Base-by-base conservation (phyloP, 306 rosid genomes). In the Trifolium dubium region DNA sequence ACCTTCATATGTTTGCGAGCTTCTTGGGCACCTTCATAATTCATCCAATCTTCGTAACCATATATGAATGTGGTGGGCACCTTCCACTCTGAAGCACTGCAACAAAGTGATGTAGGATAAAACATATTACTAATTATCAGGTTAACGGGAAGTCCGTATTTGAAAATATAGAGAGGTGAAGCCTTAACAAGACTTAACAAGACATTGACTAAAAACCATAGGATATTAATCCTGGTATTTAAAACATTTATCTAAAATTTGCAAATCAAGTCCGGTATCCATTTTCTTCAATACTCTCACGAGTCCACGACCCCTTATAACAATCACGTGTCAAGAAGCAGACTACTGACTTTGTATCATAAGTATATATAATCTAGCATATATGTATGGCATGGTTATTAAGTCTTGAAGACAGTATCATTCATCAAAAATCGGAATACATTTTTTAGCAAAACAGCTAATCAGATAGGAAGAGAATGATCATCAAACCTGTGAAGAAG, bases 61-160 rank as follows among this genome's bases (percentile, higher is more conserved):
- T 92, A 95, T 63, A 95, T 88, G 85, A 95, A 95, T 72, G 93
- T 83, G 47, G 99, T 90, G 28, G 99, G 99, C 61, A 92, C 98
- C 75, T 91, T 92, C 99, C 97, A 95, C 77, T 95, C 96, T 3
- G 93, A 64, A 14, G 93, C 96, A 68, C 99, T 95, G 89, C 49
- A 71, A 77, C 53, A 64, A 9, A 67, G 19, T 61, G 54, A 78
- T 15, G 30, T 28, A 71, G 61, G 31, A 53, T 32, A 67, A 64
- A 62, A 60, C 37, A 62, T 75, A 40, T 37, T 11, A 66, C 28
- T n/a, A 29, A 66, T 41, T 11, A 49, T 19, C 12, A 10, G 49
- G 62, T 64, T 53, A 68, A 77, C 17, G 10, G 32, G 28, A 39
- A 34, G 58, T 15, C 15, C 5, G 8, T 61, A 56, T 69, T 74